Evolutionary conservation across 176 grass and related monocot genomes (phyloP).

Genomic region (Eremochloa ophiuroides): DNA sequence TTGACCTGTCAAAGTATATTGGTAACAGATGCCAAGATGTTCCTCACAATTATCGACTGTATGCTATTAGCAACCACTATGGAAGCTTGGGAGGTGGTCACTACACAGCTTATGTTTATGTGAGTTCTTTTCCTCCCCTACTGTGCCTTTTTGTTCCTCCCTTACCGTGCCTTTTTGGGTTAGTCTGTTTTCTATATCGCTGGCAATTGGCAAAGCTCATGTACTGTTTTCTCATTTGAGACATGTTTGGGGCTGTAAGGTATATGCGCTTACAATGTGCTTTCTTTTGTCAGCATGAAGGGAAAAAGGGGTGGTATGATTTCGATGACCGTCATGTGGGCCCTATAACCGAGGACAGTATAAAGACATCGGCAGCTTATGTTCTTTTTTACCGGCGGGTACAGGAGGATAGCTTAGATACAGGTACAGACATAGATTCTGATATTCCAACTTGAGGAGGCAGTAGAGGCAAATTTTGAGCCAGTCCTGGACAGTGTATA

Average conservation of each 20-base stretch:
- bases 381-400: slow-evolving; percentile 83
- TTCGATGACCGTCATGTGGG: slow-evolving; percentile 78
- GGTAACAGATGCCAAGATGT: slow-evolving; percentile 29
- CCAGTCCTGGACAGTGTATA: slow-evolving; percentile 33
- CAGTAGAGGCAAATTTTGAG: slow-evolving; percentile 7
- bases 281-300: slow-evolving; percentile 53
- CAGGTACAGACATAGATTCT: slow-evolving; percentile 36
- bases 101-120: slow-evolving; percentile 89
- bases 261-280: neutral
- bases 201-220: neutral
- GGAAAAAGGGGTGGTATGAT: slow-evolving; percentile 60
- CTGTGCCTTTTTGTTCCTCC: neutral
- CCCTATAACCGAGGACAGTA: slow-evolving; percentile 59
- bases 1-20: slow-evolving; percentile 78
- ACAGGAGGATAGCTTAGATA: slow-evolving; percentile 47
- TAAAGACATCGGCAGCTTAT: slow-evolving; percentile 93
- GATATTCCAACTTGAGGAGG: slow-evolving; percentile 28
- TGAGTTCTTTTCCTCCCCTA: slow-evolving; percentile 33
- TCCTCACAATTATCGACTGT: slow-evolving; percentile 60
- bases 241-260: neutral
- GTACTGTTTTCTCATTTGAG: neutral
- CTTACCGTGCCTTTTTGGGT: neutral
- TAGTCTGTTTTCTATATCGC: neutral
- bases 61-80: slow-evolving; percentile 92
- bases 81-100: slow-evolving; percentile 93